A percentile compares a stretch with the other conserved stretches of the same genome.
These are phyloP conservation scores for Nematodospora valgi DNA, from an alignment of 805 yeast species.

Conservation along the genomic window DNA sequence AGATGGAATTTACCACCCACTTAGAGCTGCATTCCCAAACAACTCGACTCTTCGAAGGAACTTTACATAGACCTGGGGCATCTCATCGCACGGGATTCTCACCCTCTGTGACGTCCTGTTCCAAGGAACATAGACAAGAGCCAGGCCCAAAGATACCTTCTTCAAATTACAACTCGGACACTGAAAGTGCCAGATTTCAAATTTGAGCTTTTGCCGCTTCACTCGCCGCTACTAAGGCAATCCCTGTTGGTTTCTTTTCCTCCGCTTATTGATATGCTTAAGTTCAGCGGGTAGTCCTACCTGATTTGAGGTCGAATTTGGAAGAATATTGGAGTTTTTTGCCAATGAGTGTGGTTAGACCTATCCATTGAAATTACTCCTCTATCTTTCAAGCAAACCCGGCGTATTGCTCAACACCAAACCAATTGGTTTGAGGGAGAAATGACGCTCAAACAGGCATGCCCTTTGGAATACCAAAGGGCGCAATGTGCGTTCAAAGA, in stretches of 20 bases:
- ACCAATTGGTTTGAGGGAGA: slow-evolving; percentile 5
- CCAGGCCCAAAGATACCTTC: slow-evolving; percentile 28
- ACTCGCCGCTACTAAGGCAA: slow-evolving; percentile 45
- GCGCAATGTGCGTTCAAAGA: slow-evolving; percentile 48
- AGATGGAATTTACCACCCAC: too few species aligned
- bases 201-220: slow-evolving; percentile 37
- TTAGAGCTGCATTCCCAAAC: too few species aligned
- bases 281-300: slow-evolving; percentile 41
- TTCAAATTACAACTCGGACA: slow-evolving; percentile 39
- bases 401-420: slow-evolving; percentile 5
- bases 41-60: too few species aligned
- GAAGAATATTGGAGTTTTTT: too few species aligned
- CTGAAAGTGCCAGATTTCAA: slow-evolving; percentile 39
- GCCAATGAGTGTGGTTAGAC: too few species aligned
- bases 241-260: slow-evolving; percentile 46
- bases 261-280: slow-evolving; percentile 45
- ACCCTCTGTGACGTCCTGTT: too few species aligned
- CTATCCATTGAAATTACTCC: slow-evolving; percentile 3
- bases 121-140: slow-evolving; percentile 33
- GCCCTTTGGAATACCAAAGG: slow-evolving; percentile 25
- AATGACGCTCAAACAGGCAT: slow-evolving; percentile 7
- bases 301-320: slow-evolving; percentile 37
- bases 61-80: too few species aligned
- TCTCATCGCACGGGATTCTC: too few species aligned
- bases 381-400: slow-evolving; percentile 4